These are phyloP conservation scores for Gloeopeniophorella convolvens DNA, from an alignment of 768 basidiomycete species.

Conservation along the genomic window DNA sequence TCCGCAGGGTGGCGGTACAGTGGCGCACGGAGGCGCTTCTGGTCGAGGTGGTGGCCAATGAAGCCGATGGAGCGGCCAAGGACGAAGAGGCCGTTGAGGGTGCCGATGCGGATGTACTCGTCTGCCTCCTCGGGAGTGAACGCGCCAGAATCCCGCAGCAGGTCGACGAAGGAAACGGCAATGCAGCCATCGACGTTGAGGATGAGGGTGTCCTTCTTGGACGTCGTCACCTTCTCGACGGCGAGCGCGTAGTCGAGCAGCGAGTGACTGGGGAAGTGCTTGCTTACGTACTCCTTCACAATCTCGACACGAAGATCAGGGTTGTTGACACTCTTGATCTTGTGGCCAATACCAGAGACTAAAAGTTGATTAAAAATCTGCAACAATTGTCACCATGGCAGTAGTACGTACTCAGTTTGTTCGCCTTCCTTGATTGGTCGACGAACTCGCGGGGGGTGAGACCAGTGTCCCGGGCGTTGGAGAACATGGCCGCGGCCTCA, in stretches of 20 bases:
- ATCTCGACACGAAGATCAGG: slow-evolving; percentile 89
- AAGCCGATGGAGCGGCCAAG: slow-evolving; percentile 97
- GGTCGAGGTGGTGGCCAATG: slow-evolving; percentile 94
- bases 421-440: slow-evolving; percentile 85
- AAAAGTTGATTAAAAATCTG: slow-evolving; percentile 6
- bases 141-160: slow-evolving; percentile 85
- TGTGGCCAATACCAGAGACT: slow-evolving; percentile 99
- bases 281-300: slow-evolving; percentile 91
- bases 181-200: slow-evolving; percentile 96
- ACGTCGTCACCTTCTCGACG: slow-evolving; percentile 94
- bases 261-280: slow-evolving; percentile 93
- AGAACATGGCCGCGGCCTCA: slow-evolving; percentile 96
- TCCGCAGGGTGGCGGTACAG: slow-evolving; percentile 94
- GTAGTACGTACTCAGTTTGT: slow-evolving; percentile 77
- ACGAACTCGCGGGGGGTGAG: slow-evolving; percentile 98
- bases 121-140: slow-evolving; percentile 95
- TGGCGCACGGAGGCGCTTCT: slow-evolving; percentile 89
- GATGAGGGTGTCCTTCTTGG: slow-evolving; percentile 98
- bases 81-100: slow-evolving; percentile 94
- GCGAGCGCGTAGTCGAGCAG: slow-evolving; percentile 93
- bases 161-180: slow-evolving; percentile 93
- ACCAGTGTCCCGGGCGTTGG: slow-evolving; percentile 81
- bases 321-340: slow-evolving; percentile 99
- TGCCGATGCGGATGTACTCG: slow-evolving; percentile 96
- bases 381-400: neutral